These are phyloP conservation scores for Amphirosellinia nigrospora DNA, from an alignment of 495 filamentous ascomycete species.

Conservation along the genomic window DNA sequence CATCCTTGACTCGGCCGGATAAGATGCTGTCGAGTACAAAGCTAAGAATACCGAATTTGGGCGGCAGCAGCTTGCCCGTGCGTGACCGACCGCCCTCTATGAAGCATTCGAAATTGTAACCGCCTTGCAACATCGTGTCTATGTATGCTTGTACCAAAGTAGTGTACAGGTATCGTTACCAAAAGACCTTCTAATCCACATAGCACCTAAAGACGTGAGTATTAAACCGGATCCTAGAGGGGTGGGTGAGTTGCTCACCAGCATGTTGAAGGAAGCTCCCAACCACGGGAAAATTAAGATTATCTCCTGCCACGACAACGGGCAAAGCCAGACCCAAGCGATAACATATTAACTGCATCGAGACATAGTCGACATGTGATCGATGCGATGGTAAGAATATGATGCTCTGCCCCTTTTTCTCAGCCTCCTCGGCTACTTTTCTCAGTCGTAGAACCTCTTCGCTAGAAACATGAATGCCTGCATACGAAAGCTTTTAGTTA, in stretches of 20 bases:
- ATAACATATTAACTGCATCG: constrained; percentile 92
- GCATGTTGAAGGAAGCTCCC: constrained; percentile 93
- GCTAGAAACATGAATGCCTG: constrained; percentile 86
- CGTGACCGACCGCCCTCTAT: constrained; percentile 92
- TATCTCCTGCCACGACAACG: constrained; percentile 94
- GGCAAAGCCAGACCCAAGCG: constrained; percentile 86
- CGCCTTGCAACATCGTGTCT: constrained; percentile 86
- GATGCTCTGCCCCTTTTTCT: constrained; percentile 88
- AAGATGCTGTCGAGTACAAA: constrained; percentile 91
- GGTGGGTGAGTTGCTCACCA: constrained; percentile 50
- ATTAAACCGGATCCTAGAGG: not conserved
- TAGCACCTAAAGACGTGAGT: constrained; percentile 65
- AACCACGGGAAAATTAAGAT: constrained; percentile 90
- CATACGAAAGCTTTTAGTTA: constrained; percentile 7
- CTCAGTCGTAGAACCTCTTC: constrained; percentile 87
- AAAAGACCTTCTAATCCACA: constrained; percentile 95
- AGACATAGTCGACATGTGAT: constrained; percentile 95
- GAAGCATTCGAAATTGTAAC: constrained; percentile 95
- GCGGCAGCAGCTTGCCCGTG: constrained; percentile 90
- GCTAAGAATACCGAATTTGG: constrained; percentile 94
- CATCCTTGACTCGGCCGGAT: constrained; percentile 86
- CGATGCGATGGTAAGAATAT: constrained; percentile 95
- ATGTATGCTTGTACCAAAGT: constrained; percentile 95
- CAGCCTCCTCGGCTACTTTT: constrained; percentile 79
- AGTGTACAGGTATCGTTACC: constrained; percentile 89